A percentile compares a stretch with the other conserved stretches of the same genome.
phyloP scores from a whole-genome alignment of 768 basidiomycete genomes.

The Terana coerulea region DNA sequence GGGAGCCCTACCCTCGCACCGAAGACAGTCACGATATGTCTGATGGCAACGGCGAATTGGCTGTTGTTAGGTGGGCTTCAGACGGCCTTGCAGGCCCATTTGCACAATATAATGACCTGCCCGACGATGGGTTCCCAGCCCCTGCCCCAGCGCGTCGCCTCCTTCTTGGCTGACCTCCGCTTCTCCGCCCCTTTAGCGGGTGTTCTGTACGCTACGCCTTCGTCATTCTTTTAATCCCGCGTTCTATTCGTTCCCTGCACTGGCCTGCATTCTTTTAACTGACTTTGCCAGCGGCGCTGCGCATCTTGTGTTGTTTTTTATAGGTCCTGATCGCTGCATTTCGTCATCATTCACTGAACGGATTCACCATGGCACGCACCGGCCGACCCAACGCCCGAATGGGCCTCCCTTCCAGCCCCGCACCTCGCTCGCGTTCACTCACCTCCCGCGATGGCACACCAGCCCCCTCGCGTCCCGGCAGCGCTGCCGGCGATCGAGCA shows the following conservation, averaged over 20 bases:
- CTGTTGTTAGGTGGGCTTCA: neutral
- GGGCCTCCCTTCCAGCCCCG: slow-evolving; percentile 39
- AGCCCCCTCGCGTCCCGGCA: slow-evolving; percentile 18
- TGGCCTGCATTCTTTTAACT: slow-evolving; percentile 2
- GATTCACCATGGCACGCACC: slow-evolving; percentile 20
- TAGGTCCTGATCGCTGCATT: neutral
- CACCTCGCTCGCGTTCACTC: slow-evolving; percentile 34
- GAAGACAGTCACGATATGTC: no score
- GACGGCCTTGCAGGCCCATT: no score
- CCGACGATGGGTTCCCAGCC: neutral
- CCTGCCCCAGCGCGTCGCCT: slow-evolving; percentile 3
- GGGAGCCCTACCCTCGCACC: no score
- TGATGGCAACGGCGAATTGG: neutral
- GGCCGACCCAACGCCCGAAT: slow-evolving; percentile 20
- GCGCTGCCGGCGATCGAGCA: slow-evolving; percentile 18
- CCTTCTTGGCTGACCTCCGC: neutral
- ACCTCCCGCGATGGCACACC: slow-evolving; percentile 1
- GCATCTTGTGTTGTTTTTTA: slow-evolving; percentile 1
- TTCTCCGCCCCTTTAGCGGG: neutral
- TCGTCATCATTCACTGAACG: neutral
- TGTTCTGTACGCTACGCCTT: slow-evolving; percentile 1
- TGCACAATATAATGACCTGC: slow-evolving; percentile 4
- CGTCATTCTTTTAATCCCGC: neutral
- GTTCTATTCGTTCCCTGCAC: neutral
- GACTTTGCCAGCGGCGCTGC: slow-evolving; percentile 15